These are phyloP conservation scores for Grosmannia penicillata DNA, from an alignment of 2,329 filamentous ascomycete species.

Conservation along the genomic window DNA sequence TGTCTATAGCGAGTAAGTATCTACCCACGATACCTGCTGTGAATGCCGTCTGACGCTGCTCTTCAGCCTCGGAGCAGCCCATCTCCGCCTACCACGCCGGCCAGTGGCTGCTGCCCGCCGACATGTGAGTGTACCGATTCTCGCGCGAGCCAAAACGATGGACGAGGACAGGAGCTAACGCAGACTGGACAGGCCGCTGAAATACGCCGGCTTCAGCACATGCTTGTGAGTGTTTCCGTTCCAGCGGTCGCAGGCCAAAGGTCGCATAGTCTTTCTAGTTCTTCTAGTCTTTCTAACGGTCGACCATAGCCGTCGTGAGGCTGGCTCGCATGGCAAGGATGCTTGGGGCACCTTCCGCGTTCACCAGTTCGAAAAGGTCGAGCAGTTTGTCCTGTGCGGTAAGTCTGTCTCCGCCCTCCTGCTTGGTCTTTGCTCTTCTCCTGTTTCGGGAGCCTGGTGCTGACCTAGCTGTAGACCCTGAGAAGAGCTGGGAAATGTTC, in stretches of 20 bases:
- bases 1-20: constrained; percentile 7
- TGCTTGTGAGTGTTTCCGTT: constrained; percentile 53
- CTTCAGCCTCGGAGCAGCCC: constrained; percentile 63
- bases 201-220: constrained; percentile 83
- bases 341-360: constrained; percentile 98
- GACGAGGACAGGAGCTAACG: background rate
- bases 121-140: constrained; percentile 33
- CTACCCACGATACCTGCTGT: background rate
- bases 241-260: too few species aligned
- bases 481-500: constrained; percentile 85
- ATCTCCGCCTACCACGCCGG: constrained; percentile 85
- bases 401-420: constrained; percentile 5
- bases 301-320: constrained; percentile 55
- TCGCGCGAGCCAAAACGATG: too few species aligned
- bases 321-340: constrained; percentile 62
- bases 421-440: background rate
- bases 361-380: constrained; percentile 70
- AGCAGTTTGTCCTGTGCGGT: constrained; percentile 29
- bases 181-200: constrained; percentile 48
- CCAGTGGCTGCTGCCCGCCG: constrained; percentile 76
- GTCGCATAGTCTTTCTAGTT: too few species aligned
- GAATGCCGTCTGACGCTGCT: background rate
- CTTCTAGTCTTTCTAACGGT: background rate
- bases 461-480: constrained; percentile 73
- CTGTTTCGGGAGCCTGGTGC: too few species aligned